phyloP scores from a whole-genome alignment of 2,329 filamentous ascomycete species.

The Fragosphaeria purpurea region DNA sequence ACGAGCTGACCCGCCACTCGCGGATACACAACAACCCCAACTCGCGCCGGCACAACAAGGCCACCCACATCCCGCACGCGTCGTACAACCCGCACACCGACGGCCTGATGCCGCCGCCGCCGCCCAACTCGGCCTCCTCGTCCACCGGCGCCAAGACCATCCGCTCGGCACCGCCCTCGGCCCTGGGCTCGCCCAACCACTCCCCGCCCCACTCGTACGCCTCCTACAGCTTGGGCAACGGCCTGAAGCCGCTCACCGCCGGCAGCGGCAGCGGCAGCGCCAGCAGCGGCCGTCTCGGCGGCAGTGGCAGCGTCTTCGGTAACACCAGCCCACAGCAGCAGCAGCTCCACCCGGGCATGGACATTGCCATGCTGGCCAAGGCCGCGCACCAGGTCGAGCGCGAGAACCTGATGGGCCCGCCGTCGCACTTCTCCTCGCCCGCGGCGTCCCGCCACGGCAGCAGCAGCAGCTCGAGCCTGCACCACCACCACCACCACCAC shows the following conservation, averaged over 20 bases:
- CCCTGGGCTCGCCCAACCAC: constrained; percentile 85
- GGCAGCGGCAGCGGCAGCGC: constrained; percentile 21
- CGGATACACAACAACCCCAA: constrained; percentile 99
- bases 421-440: constrained; percentile 31
- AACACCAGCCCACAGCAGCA: constrained; percentile 20
- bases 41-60: constrained; percentile 86
- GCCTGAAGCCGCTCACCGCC: constrained; percentile 36
- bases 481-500: background rate
- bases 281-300: constrained; percentile 18
- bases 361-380: constrained; percentile 51
- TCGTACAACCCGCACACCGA: constrained; percentile 40
- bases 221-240: constrained; percentile 48
- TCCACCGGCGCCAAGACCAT: constrained; percentile 61
- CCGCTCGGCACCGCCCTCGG: constrained; percentile 78
- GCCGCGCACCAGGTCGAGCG: constrained; percentile 53
- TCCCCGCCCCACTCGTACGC: constrained; percentile 87
- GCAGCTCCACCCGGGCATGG: constrained; percentile 33
- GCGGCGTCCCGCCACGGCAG: constrained; percentile 39
- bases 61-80: constrained; percentile 34
- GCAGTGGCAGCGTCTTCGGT: constrained; percentile 1
- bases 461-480: constrained; percentile 3
- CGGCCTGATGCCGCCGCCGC: constrained; percentile 67
- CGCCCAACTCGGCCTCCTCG: no score
- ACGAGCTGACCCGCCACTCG: constrained; percentile 93
- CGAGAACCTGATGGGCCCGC: constrained; percentile 35